Percentiles rank a stretch among this genome's conserved stretches.
Evolutionary conservation across 2,329 filamentous ascomycete genomes (phyloP).

Genomic region (Diaporthe batatas): DNA sequence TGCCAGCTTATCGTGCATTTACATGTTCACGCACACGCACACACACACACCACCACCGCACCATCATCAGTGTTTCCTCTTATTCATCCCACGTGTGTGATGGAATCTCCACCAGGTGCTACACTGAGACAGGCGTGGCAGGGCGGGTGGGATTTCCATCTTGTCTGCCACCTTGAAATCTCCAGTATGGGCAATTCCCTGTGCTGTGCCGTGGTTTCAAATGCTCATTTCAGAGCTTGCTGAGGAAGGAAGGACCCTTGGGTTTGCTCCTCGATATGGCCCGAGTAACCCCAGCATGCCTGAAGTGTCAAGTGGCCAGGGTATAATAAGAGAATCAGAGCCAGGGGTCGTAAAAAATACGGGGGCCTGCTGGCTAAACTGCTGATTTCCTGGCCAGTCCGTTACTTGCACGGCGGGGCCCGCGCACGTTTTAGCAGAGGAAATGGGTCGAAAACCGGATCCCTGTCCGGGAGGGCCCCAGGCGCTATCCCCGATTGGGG

Average conservation of each 20-base stretch:
- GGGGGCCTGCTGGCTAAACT: constrained; percentile 21
- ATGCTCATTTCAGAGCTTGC: constrained; percentile 18
- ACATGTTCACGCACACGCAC: not conserved
- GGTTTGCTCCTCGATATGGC: constrained; percentile 30
- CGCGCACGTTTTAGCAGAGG: not conserved
- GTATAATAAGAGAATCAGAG: constrained; percentile 15
- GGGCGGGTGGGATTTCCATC: not conserved
- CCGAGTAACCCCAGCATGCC: constrained; percentile 16
- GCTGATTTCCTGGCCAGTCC: not conserved
- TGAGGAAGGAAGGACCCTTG: constrained; percentile 15
- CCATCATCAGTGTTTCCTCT: no score
- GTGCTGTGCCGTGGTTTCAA: constrained; percentile 18
- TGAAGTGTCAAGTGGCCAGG: constrained; percentile 6
- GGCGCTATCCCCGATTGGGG: constrained; percentile 25
- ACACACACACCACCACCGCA: no score
- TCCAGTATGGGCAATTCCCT: not conserved
- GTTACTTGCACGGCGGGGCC: not conserved
- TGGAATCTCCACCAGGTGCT: not conserved
- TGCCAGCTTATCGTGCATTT: not conserved
- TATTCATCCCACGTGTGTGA: not conserved
- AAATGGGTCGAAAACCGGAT: not conserved
- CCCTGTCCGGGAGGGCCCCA: constrained; percentile 14
- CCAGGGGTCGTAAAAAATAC: constrained; percentile 3
- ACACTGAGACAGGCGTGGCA: constrained; percentile 10
- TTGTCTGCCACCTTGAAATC: not conserved